Conservation (phyloP, 352 stramenopile genomes). For the Pythium brassicae region DNA sequence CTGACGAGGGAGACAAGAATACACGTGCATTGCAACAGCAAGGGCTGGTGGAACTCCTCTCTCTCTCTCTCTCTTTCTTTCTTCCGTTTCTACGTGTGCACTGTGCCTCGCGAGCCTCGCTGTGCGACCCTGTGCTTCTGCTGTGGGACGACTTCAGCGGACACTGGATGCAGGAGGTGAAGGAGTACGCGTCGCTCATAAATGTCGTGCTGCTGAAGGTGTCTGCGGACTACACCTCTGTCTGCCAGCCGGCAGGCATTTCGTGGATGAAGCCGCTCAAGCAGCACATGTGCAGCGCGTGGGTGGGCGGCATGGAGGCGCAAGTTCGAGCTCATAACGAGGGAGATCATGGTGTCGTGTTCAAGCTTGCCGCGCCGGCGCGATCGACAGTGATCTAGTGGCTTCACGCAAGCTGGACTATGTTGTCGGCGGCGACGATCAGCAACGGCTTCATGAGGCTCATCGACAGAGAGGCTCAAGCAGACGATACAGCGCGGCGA, state of each 20-base stretch:
- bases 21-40: conserved; percentile 21
- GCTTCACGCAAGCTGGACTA: no score
- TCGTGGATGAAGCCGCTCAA: not conserved
- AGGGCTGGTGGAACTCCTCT: conserved; percentile 14
- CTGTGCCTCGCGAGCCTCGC: not conserved
- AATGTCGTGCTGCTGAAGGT: not conserved
- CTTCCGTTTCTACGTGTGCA: not conserved
- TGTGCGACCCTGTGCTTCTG: not conserved
- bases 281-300: not conserved
- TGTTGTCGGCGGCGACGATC: no score
- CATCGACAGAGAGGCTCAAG: no score
- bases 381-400: no score
- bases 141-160: not conserved
- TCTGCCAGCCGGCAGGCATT: not conserved
- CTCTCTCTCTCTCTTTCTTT: no score
- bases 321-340: no score
- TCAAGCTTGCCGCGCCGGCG: no score
- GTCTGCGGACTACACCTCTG: not conserved
- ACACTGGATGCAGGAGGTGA: not conserved
- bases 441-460: no score
- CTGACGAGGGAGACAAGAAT: conserved; percentile 8
- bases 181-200: not conserved
- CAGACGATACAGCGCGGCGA: no score
- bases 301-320: not conserved
- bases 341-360: no score